Base-by-base conservation (phyloP, 2,329 filamentous ascomycete species). In the Endocalyx cinctus region DNA sequence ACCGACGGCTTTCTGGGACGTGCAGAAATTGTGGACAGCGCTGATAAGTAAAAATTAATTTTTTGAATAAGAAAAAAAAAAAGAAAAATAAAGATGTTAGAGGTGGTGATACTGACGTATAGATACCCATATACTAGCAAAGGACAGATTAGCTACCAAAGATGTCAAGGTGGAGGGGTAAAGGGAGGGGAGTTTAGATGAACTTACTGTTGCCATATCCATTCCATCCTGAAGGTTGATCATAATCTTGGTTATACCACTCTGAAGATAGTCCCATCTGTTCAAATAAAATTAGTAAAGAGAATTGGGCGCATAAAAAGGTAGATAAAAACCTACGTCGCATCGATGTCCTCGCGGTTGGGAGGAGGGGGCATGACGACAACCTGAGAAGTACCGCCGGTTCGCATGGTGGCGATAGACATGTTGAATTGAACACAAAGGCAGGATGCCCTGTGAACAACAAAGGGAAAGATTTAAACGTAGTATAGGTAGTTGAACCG, bases 11-110 rank as follows among this genome's bases (percentile, higher is more conserved):
- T 97, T 97, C 62, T 97, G 92, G 16, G 92, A 95, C 36, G 92
- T 98, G 62, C 92, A 98, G 63, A 98, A 98, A 68, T 98, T 96
- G 67, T 98, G 92, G 31, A 98, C 92, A 41, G 89, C 88, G 33
- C 74, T 89, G 58, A n/a, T 23, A 8, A 23, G 20, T 23, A 8
- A 23, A 23, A n/a, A 23, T 8, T 23, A n/a, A 23, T 23, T n/a
- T 8, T 23, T 8, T n/a, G 20, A 8, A n/a, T 8, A 23, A n/a
- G n/a, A 23, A 23, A n/a, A 23, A 23, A n/a, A 23, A 23, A 8
- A 8, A 23, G n/a, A n/a, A n/a, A n/a, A n/a, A n/a, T n/a, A n/a
- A n/a, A n/a, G n/a, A n/a, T n/a, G n/a, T n/a, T n/a, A n/a, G n/a
- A n/a, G n/a, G n/a, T n/a, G n/a, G n/a, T n/a, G n/a, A 25, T 36